Conservation (phyloP, 805 yeast genomes). For the Kazachstania africana region DNA sequence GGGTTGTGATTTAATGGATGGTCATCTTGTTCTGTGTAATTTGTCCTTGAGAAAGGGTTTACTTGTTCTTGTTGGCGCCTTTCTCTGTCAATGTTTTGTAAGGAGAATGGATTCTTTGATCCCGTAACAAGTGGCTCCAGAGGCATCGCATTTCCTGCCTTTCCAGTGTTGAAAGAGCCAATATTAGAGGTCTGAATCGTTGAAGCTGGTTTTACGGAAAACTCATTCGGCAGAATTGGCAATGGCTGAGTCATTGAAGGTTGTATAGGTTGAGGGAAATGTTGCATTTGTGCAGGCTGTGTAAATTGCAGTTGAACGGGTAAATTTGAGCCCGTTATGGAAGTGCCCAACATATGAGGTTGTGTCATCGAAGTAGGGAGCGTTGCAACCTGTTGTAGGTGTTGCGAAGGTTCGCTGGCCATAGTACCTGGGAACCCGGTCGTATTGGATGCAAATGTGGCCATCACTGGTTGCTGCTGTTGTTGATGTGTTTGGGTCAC, state of each 20-base stretch:
- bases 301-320: neutral
- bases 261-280: constrained; percentile 9
- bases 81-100: constrained; percentile 10
- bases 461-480: constrained; percentile 9
- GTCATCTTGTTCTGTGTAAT: constrained; percentile 1
- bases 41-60: constrained; percentile 9
- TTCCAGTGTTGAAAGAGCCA: neutral
- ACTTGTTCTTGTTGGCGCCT: constrained; percentile 2
- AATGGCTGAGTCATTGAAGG: constrained; percentile 47
- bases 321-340: constrained; percentile 2
- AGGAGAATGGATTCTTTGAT: constrained; percentile 30
- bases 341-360: constrained; percentile 8
- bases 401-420: constrained; percentile 16
- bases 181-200: neutral
- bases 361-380: neutral
- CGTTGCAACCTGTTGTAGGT: constrained; percentile 4
- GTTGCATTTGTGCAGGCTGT: neutral
- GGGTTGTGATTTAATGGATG: no score
- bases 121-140: constrained; percentile 13
- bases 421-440: constrained; percentile 1
- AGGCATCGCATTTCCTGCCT: no score
- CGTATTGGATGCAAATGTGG: constrained; percentile 3
- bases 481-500: constrained; percentile 9
- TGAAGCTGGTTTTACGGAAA: neutral
- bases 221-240: constrained; percentile 33